Conservation (phyloP, 2,329 filamentous ascomycete genomes). For the Cryphonectria naterciae region DNA sequence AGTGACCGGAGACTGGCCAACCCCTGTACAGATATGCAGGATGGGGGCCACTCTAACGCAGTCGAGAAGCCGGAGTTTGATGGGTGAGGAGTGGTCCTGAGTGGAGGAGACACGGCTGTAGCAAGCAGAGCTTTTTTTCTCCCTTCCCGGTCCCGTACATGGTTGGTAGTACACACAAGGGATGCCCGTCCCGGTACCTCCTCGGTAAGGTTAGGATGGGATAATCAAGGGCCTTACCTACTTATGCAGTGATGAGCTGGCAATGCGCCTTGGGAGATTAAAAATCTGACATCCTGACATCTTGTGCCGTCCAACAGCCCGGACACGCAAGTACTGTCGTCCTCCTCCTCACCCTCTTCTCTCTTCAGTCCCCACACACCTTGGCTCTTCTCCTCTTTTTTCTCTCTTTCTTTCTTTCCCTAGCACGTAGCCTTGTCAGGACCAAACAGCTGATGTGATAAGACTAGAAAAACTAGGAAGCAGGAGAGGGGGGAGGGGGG, state of each 20-base stretch:
- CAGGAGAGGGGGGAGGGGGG: neutral
- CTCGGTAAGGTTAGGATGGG: constrained; percentile 39
- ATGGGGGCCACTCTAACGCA: constrained; percentile 35
- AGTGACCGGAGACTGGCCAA: constrained; percentile 39
- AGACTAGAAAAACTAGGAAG: neutral
- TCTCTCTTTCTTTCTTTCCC: neutral
- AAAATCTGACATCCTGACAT: constrained; percentile 31
- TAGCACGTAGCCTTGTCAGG: neutral
- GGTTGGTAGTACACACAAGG: neutral
- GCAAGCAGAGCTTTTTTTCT: neutral
- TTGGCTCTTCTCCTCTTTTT: neutral
- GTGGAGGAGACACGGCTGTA: constrained; percentile 29
- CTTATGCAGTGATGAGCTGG: constrained; percentile 80
- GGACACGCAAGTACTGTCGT: constrained; percentile 8
- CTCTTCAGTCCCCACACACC: neutral
- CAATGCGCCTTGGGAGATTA: constrained; percentile 66
- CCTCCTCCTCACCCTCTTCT: neutral
- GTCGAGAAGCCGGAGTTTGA: constrained; percentile 27
- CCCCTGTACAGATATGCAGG: constrained; percentile 40
- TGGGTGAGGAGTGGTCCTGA: constrained; percentile 34
- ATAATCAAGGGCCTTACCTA: constrained; percentile 44
- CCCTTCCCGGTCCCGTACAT: neutral
- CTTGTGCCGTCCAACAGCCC: constrained; percentile 23
- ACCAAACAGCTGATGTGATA: neutral
- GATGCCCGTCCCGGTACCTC: constrained; percentile 14